Conservation (phyloP, 345 rosid species). For the Schrenkiella parvula region DNA sequence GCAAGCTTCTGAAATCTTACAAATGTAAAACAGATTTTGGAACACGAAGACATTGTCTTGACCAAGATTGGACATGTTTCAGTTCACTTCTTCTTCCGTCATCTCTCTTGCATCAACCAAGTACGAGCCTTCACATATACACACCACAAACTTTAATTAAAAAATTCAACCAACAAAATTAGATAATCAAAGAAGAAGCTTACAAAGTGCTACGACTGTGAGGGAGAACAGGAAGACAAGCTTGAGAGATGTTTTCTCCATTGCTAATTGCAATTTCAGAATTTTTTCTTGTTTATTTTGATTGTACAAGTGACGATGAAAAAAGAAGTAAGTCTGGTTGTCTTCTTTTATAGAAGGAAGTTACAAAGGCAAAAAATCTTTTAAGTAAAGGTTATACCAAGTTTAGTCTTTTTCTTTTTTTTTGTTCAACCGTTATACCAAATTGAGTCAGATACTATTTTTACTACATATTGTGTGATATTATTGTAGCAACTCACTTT, state of each 20-base stretch:
- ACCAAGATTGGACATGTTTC: background rate
- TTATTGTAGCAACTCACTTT: background rate
- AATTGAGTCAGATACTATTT: background rate
- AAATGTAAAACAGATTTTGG: background rate
- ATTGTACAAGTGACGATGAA: background rate
- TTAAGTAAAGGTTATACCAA: background rate
- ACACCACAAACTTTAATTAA: background rate
- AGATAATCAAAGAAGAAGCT: background rate
- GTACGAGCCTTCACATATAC: slow-evolving; percentile 14
- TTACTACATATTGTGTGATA: background rate
- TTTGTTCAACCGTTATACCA: no score
- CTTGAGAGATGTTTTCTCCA: slow-evolving; percentile 27
- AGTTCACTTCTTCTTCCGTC: background rate
- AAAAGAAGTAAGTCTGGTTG: background rate
- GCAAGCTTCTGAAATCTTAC: background rate
- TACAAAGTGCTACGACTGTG: slow-evolving; percentile 17
- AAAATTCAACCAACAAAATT: background rate
- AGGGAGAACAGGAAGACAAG: slow-evolving; percentile 19
- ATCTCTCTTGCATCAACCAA: slow-evolving; percentile 17
- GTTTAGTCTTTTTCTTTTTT: no score
- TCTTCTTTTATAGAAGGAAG: background rate
- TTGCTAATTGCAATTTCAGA: no score
- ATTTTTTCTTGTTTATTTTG: no score
- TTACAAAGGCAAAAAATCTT: background rate
- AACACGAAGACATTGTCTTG: slow-evolving; percentile 1